These are phyloP conservation scores for Mortierella sp. DNA, from an alignment of 371 early-diverging fungal genomes.

Conservation along the genomic window DNA sequence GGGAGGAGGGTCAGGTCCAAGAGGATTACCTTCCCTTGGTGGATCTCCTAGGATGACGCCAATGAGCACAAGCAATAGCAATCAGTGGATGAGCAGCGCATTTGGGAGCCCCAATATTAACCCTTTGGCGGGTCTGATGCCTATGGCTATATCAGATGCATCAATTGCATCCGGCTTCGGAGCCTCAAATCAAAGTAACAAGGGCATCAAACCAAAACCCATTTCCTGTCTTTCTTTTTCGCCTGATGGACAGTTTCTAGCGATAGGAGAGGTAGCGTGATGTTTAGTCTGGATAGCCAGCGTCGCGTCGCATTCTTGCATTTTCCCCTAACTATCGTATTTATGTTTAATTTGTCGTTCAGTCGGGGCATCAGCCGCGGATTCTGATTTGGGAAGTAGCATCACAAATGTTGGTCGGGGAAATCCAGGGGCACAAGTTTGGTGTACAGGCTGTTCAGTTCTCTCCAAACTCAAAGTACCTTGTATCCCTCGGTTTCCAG, in stretches of 20 bases:
- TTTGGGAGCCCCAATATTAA: conserved; percentile 34
- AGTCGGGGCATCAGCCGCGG: conserved; percentile 88
- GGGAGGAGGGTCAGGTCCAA: conserved; percentile 6
- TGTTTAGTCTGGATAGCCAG: neutral
- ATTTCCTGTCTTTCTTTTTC: conserved; percentile 85
- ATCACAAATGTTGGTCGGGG: conserved; percentile 66
- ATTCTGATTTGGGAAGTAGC: conserved; percentile 82
- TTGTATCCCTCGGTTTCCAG: conserved; percentile 89
- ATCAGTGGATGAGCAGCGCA: conserved; percentile 40
- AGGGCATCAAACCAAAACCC: conserved; percentile 71
- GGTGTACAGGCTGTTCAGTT: conserved; percentile 81
- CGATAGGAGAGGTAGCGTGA: conserved; percentile 82
- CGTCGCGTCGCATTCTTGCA: neutral
- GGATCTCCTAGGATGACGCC: conserved; percentile 24
- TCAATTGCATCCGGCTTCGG: conserved; percentile 23
- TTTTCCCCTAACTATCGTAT: neutral
- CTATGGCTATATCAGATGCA: conserved; percentile 29
- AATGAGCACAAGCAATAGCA: conserved; percentile 1
- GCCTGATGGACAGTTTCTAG: conserved; percentile 81
- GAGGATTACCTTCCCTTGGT: conserved; percentile 17
- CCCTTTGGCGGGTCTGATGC: conserved; percentile 48
- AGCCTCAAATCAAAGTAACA: conserved; percentile 46
- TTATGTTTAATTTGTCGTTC: neutral
- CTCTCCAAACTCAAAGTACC: conserved; percentile 78
- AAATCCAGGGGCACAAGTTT: conserved; percentile 84